phyloP scores from a whole-genome alignment of 192 early-diverging fungal species.

The Entophlyctis luteolus region DNA sequence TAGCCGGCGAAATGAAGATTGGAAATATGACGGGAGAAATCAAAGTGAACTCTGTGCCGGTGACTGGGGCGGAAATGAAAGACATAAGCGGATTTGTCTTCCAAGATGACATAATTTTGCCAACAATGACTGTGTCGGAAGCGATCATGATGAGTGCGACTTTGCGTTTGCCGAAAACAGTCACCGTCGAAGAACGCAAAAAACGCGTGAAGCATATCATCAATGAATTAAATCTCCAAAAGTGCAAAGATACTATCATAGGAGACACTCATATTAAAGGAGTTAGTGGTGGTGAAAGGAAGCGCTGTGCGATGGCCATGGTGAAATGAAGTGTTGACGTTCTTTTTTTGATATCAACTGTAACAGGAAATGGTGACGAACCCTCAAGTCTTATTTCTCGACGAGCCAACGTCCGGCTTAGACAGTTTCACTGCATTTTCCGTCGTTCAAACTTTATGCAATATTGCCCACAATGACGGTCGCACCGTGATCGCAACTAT shows the following conservation, averaged over 20 bases:
- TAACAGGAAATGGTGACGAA: constrained; percentile 61
- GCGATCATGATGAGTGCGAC: constrained; percentile 68
- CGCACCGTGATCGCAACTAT: constrained; percentile 37
- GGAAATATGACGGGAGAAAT: constrained; percentile 52
- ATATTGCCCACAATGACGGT: constrained; percentile 35
- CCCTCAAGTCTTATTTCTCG: constrained; percentile 62
- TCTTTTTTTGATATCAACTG: background rate
- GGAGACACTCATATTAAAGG: constrained; percentile 63
- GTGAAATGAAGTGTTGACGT: no score
- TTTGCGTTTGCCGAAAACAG: constrained; percentile 48
- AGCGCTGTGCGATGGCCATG: constrained; percentile 70
- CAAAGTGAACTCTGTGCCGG: constrained; percentile 52
- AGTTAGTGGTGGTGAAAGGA: constrained; percentile 70
- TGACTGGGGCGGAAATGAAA: constrained; percentile 52
- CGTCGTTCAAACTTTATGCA: constrained; percentile 44
- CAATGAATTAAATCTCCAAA: constrained; percentile 56
- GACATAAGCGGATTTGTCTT: constrained; percentile 46
- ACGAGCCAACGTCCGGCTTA: constrained; percentile 67
- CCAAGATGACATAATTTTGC: constrained; percentile 62
- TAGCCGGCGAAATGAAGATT: constrained; percentile 49
- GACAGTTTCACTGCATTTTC: constrained; percentile 54
- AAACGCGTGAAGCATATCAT: constrained; percentile 55
- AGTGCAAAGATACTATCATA: constrained; percentile 66
- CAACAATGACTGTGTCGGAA: constrained; percentile 71
- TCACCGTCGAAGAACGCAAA: constrained; percentile 38